Percentiles rank a stretch among this genome's conserved stretches.
phyloP scores from a whole-genome alignment of 2,329 filamentous ascomycete species.

The Leptographium flavum region DNA sequence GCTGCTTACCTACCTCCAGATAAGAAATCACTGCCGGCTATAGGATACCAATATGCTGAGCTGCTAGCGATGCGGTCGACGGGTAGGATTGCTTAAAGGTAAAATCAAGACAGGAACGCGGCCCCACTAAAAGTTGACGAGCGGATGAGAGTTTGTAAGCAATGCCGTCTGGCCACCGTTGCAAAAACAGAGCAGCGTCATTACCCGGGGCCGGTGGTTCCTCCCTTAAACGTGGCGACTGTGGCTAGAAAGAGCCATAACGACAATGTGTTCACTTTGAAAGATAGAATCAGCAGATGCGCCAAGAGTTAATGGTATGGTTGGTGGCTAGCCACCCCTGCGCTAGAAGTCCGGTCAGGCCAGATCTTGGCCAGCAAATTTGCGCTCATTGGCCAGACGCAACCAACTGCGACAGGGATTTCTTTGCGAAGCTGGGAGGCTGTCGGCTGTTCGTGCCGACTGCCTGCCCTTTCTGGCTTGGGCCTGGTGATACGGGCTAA shows the following conservation, averaged over 20 bases:
- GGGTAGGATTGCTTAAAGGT: too few relatives aligned
- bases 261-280: background rate
- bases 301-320: background rate
- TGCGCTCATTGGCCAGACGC: background rate
- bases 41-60: too few relatives aligned
- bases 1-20: too few relatives aligned
- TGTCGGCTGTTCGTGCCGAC: background rate
- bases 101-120: too few relatives aligned
- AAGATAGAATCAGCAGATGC: slow-evolving; percentile 1
- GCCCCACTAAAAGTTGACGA: too few relatives aligned
- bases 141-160: slow-evolving; percentile 8
- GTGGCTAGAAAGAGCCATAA: background rate
- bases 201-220: background rate
- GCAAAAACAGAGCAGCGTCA: too few relatives aligned
- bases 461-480: too few relatives aligned
- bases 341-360: background rate
- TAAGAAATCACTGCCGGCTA: too few relatives aligned
- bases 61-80: too few relatives aligned
- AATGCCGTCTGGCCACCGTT: too few relatives aligned
- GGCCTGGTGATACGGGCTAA: too few relatives aligned
- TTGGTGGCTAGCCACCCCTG: too few relatives aligned
- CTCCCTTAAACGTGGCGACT: background rate
- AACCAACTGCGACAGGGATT: background rate
- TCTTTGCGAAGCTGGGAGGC: background rate
- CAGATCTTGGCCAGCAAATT: background rate